Base-by-base conservation (phyloP, 2,329 filamentous ascomycete species). In the Colletotrichum shisoi region DNA sequence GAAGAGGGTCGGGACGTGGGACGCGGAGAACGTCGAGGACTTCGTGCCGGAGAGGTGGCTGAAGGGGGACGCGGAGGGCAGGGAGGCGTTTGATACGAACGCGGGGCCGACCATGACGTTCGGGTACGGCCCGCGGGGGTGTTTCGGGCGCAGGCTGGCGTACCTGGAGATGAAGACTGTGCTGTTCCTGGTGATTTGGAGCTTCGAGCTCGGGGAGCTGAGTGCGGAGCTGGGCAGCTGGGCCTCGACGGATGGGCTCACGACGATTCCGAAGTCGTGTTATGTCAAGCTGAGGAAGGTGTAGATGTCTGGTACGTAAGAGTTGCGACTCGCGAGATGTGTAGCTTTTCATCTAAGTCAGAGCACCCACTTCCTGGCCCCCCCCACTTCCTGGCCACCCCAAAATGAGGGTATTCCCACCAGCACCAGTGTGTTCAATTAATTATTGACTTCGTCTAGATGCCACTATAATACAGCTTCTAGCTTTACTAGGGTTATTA, bases 141-240 rank as follows among this genome's bases (percentile, higher is more conserved):
- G 75, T 42, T 77, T 71, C 31, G 75, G 74, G 4, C 69, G 71
- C 31, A 69, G 69, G 57, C 37, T 77, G 61, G 73, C 74, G 8
- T 73, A 74, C 42, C 19, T 76, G 3, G 73, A 77, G 69, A 39
- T 77, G 69, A 71, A 69, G 39, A 68, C 74, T 6, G 54, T 72
- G n/a, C 17, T 73, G 9, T 62, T 62, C 6, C 44, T 76, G 37
- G 44, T 75, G 34, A 27, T 75, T 8, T 76, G 73, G 73, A 71
- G 60, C 17, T 74, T 74, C 42, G 70, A 74, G 57, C 44, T 74
- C 19, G n/a, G 56, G 56, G 76, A 57, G 39, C 37, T 57, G 24
- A 15, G 24, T 2, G 54, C 63, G 46, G 21, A 63, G 19, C 61
- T 74, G 40, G 69, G 71, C 9, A 60, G 57, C 1, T 64, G 69